Evolutionary conservation across 176 grass and related monocot species (phyloP).

Genomic region (Miscanthus lutarioriparius): DNA sequence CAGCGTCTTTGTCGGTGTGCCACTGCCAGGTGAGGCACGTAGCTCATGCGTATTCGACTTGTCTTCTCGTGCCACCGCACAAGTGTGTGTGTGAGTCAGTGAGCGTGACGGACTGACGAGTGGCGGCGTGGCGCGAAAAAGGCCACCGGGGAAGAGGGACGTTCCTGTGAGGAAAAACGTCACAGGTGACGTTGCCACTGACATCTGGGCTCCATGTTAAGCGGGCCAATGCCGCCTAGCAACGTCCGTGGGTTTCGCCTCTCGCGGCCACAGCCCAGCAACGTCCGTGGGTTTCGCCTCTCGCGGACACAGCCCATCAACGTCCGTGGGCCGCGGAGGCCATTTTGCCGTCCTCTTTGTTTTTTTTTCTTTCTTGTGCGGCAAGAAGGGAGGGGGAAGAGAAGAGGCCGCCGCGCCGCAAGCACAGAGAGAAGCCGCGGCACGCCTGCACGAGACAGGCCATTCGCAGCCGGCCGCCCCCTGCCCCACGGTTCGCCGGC

Average conservation of each 20-base stretch:
- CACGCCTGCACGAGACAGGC: not conserved
- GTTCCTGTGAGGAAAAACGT: not conserved
- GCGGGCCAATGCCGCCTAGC: not conserved
- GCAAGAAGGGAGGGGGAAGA: slow-evolving; percentile 6
- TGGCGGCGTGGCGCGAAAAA: not conserved
- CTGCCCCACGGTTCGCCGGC: not conserved
- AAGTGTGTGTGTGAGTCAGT: not conserved
- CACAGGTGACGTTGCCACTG: not conserved
- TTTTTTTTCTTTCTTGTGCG: slow-evolving; percentile 25
- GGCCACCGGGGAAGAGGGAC: not conserved
- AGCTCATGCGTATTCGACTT: not conserved
- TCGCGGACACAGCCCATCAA: not conserved
- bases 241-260: not conserved
- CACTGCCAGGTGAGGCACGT: not conserved
- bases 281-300: not conserved
- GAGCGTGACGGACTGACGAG: not conserved
- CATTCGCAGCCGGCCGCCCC: not conserved
- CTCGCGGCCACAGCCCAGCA: not conserved
- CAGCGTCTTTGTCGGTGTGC: not conserved
- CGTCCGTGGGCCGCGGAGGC: not conserved
- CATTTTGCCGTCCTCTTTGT: not conserved
- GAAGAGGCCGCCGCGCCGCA: slow-evolving; percentile 5
- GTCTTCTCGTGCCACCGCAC: not conserved
- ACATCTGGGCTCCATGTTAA: not conserved
- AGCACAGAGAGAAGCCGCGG: slow-evolving; percentile 1